Conservation (phyloP, 1,284 basidiomycete genomes). For the Meira nashicola region DNA sequence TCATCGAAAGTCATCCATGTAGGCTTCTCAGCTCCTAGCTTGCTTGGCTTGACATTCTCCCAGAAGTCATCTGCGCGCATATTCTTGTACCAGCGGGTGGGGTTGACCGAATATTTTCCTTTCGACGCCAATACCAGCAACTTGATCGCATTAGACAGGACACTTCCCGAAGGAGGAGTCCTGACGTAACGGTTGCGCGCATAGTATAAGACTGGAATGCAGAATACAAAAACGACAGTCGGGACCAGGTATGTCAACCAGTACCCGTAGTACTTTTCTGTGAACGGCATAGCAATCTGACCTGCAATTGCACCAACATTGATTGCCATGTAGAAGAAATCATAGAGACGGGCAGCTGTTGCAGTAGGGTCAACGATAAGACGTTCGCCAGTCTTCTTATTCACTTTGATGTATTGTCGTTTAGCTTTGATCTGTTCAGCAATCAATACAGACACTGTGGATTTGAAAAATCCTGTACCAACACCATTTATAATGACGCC, state of each 20-base stretch:
- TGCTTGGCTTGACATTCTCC: conserved; percentile 69
- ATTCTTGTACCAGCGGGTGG: conserved; percentile 35
- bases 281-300: conserved; percentile 54
- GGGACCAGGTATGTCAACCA: conserved; percentile 56
- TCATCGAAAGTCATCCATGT: conserved; percentile 58
- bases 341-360: conserved; percentile 57
- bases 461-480: conserved; percentile 75
- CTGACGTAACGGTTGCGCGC: conserved; percentile 66
- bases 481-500: conserved; percentile 51
- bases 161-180: conserved; percentile 72
- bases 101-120: conserved; percentile 53
- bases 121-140: conserved; percentile 47
- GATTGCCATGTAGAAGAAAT: conserved; percentile 52
- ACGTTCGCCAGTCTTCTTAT: conserved; percentile 62
- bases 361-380: conserved; percentile 75
- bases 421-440: conserved; percentile 56
- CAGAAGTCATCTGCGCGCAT: conserved; percentile 66
- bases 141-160: conserved; percentile 61
- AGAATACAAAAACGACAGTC: conserved; percentile 55
- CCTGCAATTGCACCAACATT: conserved; percentile 48
- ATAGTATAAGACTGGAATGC: conserved; percentile 65
- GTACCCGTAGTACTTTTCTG: conserved; percentile 55
- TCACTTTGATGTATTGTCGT: conserved; percentile 31
- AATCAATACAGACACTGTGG: conserved; percentile 48
- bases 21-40: conserved; percentile 41